Evolutionary conservation across 163 green algal species (phyloP).

Genomic region (Coccomyxa subellipsoidea): DNA sequence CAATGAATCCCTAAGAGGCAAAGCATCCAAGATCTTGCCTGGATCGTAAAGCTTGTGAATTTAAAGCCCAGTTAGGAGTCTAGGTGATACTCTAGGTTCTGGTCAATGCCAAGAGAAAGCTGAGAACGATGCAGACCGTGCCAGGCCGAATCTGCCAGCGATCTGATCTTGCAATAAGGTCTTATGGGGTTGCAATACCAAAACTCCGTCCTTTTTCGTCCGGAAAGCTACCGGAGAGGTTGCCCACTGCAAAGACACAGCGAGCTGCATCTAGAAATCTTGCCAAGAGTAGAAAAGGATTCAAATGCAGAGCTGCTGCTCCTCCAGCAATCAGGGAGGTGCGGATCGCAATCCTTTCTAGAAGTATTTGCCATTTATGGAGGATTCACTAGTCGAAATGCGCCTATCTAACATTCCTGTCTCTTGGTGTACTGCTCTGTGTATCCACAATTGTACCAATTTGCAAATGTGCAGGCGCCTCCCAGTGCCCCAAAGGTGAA

Average conservation of each 20-base stretch:
- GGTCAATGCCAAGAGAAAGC: neutral
- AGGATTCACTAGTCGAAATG: too few relatives aligned
- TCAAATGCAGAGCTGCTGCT: neutral
- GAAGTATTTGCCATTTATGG: too few relatives aligned
- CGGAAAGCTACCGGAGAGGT: too few relatives aligned
- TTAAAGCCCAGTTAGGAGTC: too few relatives aligned
- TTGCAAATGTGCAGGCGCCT: conserved; percentile 12
- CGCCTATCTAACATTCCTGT: too few relatives aligned
- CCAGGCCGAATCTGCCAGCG: neutral
- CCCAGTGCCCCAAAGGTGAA: conserved; percentile 8
- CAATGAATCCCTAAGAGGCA: too few relatives aligned
- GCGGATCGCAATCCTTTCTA: neutral
- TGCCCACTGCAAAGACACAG: neutral
- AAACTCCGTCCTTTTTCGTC: too few relatives aligned
- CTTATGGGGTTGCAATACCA: neutral
- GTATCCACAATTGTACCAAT: too few relatives aligned
- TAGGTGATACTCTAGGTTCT: too few relatives aligned
- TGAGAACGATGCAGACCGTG: neutral
- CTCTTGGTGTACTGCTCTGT: too few relatives aligned
- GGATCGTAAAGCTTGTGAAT: too few relatives aligned
- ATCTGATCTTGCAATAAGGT: neutral
- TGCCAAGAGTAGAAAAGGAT: neutral
- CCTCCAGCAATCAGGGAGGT: neutral
- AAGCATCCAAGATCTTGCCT: too few relatives aligned
- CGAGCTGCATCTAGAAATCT: neutral